Base-by-base conservation (phyloP, 2,329 filamentous ascomycete genomes). In the Cyphellophora attinorum region DNA sequence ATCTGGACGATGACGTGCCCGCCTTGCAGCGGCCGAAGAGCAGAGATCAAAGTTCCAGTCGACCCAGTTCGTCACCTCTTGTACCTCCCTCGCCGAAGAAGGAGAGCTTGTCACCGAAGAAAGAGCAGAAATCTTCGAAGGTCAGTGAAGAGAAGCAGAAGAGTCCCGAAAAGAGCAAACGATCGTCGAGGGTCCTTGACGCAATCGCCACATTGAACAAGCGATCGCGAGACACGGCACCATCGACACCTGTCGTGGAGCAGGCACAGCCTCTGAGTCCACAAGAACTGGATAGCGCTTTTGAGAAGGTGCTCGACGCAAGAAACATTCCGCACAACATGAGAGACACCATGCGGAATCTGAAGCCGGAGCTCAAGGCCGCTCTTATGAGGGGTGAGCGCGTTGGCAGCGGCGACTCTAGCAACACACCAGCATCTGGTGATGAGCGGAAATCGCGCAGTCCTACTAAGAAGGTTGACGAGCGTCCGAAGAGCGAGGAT, bases 251-350 rank as follows among this genome's bases (percentile, higher is more conserved):
- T 2, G 17, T 11, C 16, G n/a, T 12, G 14, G 27, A 19, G 4
- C 21, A 17, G 12, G 40, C 36, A 10, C 19, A 28, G 15, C 29
- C 34, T 6, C 29, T 49, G n/a, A 48, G 42, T 27, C 39, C 45
- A 3, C 39, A 51, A 29, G 46, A 51, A 23, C 34, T 51, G 4
- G 47, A 51, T 31, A 37, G 38, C 4, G 46, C 45, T 3, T 48
- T 51, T 27, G 48, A 51, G 34, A 42, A 31, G 35, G 28, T 76
- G 58, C 56, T 93, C 58, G 85, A 94, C 55, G 78, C 88, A 12
- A 75, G 89, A 44, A 94, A 96, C 51, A 93, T 96, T 35, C 88
- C 89, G 3, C 84, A 93, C 52, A 83, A 94, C 45, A 86, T 94
- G 68, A 74, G 89, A 36, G 85, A 89, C 58, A 93, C 93, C 62